Evolutionary conservation across 2,329 filamentous ascomycete species (phyloP), one percentile per base, ranked within the genome.

Genomic region (Colletotrichum shisoi): DNA sequence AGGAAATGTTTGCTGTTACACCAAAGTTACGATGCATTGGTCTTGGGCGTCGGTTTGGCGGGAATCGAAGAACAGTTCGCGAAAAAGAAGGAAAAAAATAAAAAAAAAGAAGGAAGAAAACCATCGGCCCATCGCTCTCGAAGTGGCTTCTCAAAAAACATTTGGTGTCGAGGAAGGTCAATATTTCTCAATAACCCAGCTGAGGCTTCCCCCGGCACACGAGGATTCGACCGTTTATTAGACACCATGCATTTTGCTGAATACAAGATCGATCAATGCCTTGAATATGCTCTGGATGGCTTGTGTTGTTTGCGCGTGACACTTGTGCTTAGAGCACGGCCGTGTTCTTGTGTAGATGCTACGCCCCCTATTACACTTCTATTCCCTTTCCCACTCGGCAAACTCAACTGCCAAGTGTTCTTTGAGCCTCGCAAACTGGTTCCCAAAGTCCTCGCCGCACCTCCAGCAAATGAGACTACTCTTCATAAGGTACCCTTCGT

Each of bases 401-500:
- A 92, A 93, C 79, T 97, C 93, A 31, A 83, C 80, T 17, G 84
- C 84, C 53, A 97, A 79, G 80, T 99, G 94, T 67, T 81, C 82
- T 77, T 95, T 95, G 60, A 97, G 76, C 76, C 82, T 83, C 70
- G 85, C 82, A 76, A 97, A 96, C 74, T 84, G 85, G 71, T 91
- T 92, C 21, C 85, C 86, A 78, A 95, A 97, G 59, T 87, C 85
- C 76, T 77, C 79, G 1, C 88, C 87, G 79, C 95, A 98, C 58
- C 92, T 84, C 94, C 95, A 98, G 76, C 95, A 98, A 70, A 80
- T 79, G 76, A 97, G 83, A 67, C 93, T 89, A 67, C 79, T 77
- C 42, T 83, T 79, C 66, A 67, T 61, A 69, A 93, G 78, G 77
- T 90, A 93, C 19, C 84, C 83, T 62, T 84, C 79, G 65, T 77